Evolutionary conservation across 1,284 basidiomycete genomes (phyloP), one percentile per base, ranked within the genome.

Genomic region (Paramarasmius palmivorus): DNA sequence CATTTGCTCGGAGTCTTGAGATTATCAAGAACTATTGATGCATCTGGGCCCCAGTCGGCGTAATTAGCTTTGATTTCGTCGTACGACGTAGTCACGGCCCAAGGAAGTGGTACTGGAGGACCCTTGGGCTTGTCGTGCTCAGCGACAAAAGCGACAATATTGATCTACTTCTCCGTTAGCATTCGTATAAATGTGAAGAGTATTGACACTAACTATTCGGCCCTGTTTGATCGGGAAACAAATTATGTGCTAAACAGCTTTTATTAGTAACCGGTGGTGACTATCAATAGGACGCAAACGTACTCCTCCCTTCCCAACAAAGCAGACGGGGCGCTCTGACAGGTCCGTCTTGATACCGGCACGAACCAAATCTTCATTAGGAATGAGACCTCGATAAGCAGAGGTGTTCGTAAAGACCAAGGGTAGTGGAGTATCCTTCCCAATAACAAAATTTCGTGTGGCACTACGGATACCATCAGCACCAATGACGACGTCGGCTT

Each of bases 1-100:
- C 84, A 88, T 63, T 79, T 82, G 57, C 69, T 79, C 1, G 81
- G 77, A 19, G 71, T 70, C 38, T 76, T 70, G 53, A 84, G 69
- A 58, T 78, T 75, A 17, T 70, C 65, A 1, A 82, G 61, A 8
- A 86, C 69, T 1, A 65, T 69, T 42, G 59, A 62, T 7, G 73
- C 74, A 45, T 84, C 78, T 5, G 66, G 64, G 1, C 81, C 81
- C 73, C 79, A 84, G 4, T 73, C 83, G 10, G 62, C 61, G 58
- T 73, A 86, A 34, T 71, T 68, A 15, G 70, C 65, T 25, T 81
- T 56, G 19, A 86, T 63, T 53, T 81, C 80, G 45, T 76, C 64
- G 42, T 72, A 60, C 0, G 74, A 55, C 1, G 73, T 75, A 4
- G 68, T 59, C 39, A 75, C 66, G 1, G 80, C 79, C 82, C 83